Percentiles rank a stretch among this genome's conserved stretches.
Conservation (phyloP, 2,329 filamentous ascomycete genomes). For the Ramularia collo-cygni region DNA sequence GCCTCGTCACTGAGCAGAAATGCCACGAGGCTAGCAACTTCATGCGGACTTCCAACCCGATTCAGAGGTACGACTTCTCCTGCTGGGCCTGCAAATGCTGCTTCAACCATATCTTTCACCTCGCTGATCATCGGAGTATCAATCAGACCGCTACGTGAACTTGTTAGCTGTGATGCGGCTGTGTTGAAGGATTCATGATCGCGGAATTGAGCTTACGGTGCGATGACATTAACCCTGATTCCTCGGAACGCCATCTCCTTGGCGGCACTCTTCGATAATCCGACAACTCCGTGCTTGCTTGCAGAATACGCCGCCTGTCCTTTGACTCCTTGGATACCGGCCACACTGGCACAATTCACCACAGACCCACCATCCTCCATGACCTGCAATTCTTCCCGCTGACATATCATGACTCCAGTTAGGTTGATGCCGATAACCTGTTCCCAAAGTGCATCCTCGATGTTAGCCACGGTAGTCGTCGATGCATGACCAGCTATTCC, state of each 20-base stretch:
- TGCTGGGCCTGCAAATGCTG: not conserved
- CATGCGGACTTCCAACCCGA: slow-evolving; percentile 21
- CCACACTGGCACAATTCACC: slow-evolving; percentile 34
- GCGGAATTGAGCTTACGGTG: slow-evolving; percentile 21
- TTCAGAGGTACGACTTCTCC: not conserved
- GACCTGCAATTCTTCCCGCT: too few species aligned
- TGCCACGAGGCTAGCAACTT: slow-evolving; percentile 41
- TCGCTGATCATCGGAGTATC: slow-evolving; percentile 36
- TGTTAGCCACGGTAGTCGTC: too few species aligned
- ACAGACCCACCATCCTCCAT: slow-evolving; percentile 16
- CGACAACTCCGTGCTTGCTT: slow-evolving; percentile 37
- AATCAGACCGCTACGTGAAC: too few species aligned
- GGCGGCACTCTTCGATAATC: slow-evolving; percentile 34
- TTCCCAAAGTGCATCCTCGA: too few species aligned
- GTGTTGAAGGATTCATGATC: too few species aligned
- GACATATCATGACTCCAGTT: too few species aligned
- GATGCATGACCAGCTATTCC: too few species aligned
- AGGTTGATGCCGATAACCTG: too few species aligned
- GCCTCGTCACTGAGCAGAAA: slow-evolving; percentile 42
- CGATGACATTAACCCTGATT: slow-evolving; percentile 13
- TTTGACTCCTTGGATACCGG: slow-evolving; percentile 35
- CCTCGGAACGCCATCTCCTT: slow-evolving; percentile 4
- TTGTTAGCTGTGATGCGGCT: too few species aligned
- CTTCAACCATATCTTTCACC: too few species aligned
- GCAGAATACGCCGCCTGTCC: slow-evolving; percentile 29